Evolutionary conservation across 768 basidiomycete species (phyloP).

Genomic region (Gautieria morchelliformis): DNA sequence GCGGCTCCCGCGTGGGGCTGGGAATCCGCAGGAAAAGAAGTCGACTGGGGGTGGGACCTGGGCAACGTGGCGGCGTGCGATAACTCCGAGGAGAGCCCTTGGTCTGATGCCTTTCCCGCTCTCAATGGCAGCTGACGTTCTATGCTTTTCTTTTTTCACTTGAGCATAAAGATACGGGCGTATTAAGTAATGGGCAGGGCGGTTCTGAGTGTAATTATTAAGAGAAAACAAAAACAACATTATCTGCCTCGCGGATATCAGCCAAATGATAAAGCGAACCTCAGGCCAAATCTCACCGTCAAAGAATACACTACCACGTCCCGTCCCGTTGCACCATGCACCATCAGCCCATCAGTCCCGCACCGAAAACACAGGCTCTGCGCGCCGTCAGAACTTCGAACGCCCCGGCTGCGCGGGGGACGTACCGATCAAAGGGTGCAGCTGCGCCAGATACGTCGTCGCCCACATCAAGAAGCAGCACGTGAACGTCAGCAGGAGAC

Average conservation of each 20-base stretch:
- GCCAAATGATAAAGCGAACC: too few relatives aligned
- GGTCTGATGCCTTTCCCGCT: neutral
- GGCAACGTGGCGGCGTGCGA: neutral
- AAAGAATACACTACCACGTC: neutral
- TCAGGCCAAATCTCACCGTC: too few relatives aligned
- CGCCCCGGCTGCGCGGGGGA: constrained; percentile 4
- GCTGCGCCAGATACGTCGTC: constrained; percentile 91
- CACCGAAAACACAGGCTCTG: neutral
- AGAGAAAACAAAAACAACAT: too few relatives aligned
- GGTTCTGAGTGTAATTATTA: neutral
- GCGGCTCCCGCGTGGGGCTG: neutral
- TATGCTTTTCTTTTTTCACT: neutral
- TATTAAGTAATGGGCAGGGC: neutral
- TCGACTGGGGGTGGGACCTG: neutral
- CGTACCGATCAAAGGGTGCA: constrained; percentile 83
- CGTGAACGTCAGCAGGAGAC: constrained; percentile 63
- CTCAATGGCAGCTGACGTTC: neutral
- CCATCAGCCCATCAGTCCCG: neutral
- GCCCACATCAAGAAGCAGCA: constrained; percentile 96
- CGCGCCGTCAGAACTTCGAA: neutral
- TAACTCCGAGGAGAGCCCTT: neutral
- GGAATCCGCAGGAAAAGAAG: neutral
- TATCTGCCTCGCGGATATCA: neutral
- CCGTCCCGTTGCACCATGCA: too few relatives aligned
- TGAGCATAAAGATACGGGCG: neutral